Evolutionary conservation across 495 filamentous ascomycete species (phyloP), one percentile per base, ranked within the genome.

Genomic region (Aspergillus affinis): DNA sequence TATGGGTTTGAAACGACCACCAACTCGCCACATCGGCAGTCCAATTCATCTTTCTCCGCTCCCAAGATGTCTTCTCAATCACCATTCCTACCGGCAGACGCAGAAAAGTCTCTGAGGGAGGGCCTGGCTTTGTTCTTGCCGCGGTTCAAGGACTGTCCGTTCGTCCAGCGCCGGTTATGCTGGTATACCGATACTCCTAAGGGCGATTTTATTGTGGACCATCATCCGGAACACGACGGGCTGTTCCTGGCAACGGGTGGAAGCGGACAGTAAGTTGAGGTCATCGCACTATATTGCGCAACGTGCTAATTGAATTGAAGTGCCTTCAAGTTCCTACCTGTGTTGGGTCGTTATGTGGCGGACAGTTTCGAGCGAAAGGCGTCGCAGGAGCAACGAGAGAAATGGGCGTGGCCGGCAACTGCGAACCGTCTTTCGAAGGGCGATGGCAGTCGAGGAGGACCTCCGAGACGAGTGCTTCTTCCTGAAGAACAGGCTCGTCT

Each of bases 91-190:
- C 65, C 65, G 4, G 17, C 20, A 2, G 65, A 67, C 29, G 65
- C 45, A 6, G 65, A 65, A 12, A 30, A 21, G 6, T 26, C 50
- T 3, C 26, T 69, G 23, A 80, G 87, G 20, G 60, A 76, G 0
- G 84, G 82, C n/a, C 68, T 92, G 1, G 57, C 66, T 0, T 72
- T 80, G 54, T 79, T 87, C 65, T 67, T 88, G 0, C 86, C 89
- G 1, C 72, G 74, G 52, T 67, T 91, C 1, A 70, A 62, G 13
- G 76, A 82, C 32, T 69, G 90, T 17, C 78, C 82, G 0, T 93
- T 89, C 60, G 64, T 70, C 17, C 72, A 73, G n/a, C 87, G 84
- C 17, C 76, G 86, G 7, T 20, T 70, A 2, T 68, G 68, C 36
- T 70, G 68, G 68, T 67, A 70, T n/a, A 64, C 65, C 6, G 65